Conservation (phyloP, 2,329 filamentous ascomycete genomes). For the Sclerotinia nivalis region DNA sequence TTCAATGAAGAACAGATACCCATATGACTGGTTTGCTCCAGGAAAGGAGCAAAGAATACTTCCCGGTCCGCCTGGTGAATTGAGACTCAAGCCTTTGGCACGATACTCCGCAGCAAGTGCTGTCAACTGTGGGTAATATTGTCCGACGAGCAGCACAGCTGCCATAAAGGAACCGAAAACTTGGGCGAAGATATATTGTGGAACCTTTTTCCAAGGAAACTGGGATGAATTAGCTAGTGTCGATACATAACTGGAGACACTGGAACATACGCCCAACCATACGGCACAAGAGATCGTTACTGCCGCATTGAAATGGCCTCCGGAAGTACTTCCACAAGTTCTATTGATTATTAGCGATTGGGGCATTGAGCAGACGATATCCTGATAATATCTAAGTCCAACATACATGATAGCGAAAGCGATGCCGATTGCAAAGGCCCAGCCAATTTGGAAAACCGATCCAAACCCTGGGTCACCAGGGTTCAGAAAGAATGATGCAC, state of each 20-base stretch:
- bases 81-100: conserved; percentile 42
- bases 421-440: conserved; percentile 57
- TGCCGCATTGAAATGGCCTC: conserved; percentile 57
- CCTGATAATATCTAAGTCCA: background rate
- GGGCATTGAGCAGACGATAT: background rate
- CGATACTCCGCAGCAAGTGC: conserved; percentile 42
- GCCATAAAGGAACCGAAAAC: conserved; percentile 58
- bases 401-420: conserved; percentile 55
- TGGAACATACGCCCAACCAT: conserved; percentile 51
- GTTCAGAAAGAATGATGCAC: conserved; percentile 53
- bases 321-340: conserved; percentile 54
- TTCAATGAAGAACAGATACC: conserved; percentile 59
- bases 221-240: background rate
- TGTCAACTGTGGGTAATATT: conserved; percentile 55
- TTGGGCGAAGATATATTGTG: conserved; percentile 57
- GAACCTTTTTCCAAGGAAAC: conserved; percentile 60
- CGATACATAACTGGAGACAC: background rate
- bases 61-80: conserved; percentile 53
- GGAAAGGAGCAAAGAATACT: conserved; percentile 58
- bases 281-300: conserved; percentile 49
- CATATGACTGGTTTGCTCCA: conserved; percentile 50
- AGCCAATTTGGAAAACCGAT: conserved; percentile 57
- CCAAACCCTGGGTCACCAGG: conserved; percentile 48
- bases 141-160: conserved; percentile 54
- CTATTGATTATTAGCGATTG: conserved; percentile 7